phyloP scores from a whole-genome alignment of 2,329 filamentous ascomycete species.

The Penicillium hesseltinei region DNA sequence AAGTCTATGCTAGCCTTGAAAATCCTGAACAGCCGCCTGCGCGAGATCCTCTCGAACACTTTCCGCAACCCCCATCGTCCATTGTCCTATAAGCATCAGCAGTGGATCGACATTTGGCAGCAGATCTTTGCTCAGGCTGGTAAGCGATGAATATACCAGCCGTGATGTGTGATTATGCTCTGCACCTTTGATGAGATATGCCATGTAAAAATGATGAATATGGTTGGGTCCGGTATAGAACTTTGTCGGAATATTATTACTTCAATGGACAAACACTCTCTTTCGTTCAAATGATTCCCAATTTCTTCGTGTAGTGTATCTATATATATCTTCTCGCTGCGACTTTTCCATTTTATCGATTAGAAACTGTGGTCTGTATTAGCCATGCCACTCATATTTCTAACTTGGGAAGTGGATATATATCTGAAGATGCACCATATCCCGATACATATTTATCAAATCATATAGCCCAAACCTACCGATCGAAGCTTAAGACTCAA shows the following conservation, averaged over 20 bases:
- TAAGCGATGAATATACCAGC: conserved; percentile 18
- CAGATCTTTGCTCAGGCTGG: conserved; percentile 56
- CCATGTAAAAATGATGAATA: conserved; percentile 10
- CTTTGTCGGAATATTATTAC: conserved; percentile 4
- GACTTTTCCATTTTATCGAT: not conserved
- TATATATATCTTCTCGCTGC: not conserved
- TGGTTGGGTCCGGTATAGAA: conserved; percentile 8
- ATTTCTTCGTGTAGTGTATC: not conserved
- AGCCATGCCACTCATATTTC: too few relatives aligned
- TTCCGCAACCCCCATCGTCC: conserved; percentile 53
- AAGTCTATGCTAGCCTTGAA: conserved; percentile 89
- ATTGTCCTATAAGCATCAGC: conserved; percentile 62
- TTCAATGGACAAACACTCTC: not conserved
- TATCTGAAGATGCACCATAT: not conserved
- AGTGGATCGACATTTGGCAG: conserved; percentile 74
- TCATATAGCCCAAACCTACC: not conserved
- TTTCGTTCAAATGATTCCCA: not conserved
- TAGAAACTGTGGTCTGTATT: not conserved
- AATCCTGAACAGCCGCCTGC: conserved; percentile 67
- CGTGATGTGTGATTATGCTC: not conserved
- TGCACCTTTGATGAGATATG: conserved; percentile 12
- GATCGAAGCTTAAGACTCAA: not conserved
- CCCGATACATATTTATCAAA: not conserved
- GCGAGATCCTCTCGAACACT: conserved; percentile 69
- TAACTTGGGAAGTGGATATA: not conserved